phyloP scores from a whole-genome alignment of 2,329 filamentous ascomycete genomes.

The Albophoma yamanashiensis region DNA sequence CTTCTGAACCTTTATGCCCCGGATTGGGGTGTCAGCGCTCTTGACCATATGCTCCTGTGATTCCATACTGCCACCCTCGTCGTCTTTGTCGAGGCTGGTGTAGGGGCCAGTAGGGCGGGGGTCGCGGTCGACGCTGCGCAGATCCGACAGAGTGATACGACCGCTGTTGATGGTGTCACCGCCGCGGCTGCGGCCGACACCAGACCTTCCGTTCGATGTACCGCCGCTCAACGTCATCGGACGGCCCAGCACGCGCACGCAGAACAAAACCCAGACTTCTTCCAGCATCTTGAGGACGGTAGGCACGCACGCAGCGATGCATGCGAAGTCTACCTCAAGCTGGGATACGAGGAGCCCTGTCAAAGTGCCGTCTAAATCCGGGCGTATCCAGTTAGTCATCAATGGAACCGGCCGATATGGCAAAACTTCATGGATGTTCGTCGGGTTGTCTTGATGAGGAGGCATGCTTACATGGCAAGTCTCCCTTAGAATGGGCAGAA shows the following conservation, averaged over 20 bases:
- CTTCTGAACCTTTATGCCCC: neutral
- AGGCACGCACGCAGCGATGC: neutral
- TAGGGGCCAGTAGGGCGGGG: neutral
- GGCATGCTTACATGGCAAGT: neutral
- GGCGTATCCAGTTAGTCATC: neutral
- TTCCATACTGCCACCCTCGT: neutral
- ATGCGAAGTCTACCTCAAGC: neutral
- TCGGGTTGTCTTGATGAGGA: neutral
- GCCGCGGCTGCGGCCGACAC: neutral
- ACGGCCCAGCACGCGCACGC: neutral
- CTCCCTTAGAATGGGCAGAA: neutral
- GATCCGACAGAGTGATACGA: neutral
- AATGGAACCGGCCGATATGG: neutral
- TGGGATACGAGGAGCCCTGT: neutral
- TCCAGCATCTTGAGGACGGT: neutral
- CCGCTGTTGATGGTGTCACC: neutral
- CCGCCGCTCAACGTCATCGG: neutral
- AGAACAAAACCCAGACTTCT: neutral
- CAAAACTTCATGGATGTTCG: neutral
- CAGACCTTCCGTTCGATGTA: neutral
- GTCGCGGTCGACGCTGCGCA: neutral
- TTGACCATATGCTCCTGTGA: neutral
- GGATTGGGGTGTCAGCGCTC: neutral
- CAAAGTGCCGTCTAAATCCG: neutral
- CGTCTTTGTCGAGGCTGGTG: neutral